A percentile compares a stretch with the other conserved stretches of the same genome.
phyloP scores from a whole-genome alignment of 352 stramenopile genomes.

The Globisporangium cederbergense region DNA sequence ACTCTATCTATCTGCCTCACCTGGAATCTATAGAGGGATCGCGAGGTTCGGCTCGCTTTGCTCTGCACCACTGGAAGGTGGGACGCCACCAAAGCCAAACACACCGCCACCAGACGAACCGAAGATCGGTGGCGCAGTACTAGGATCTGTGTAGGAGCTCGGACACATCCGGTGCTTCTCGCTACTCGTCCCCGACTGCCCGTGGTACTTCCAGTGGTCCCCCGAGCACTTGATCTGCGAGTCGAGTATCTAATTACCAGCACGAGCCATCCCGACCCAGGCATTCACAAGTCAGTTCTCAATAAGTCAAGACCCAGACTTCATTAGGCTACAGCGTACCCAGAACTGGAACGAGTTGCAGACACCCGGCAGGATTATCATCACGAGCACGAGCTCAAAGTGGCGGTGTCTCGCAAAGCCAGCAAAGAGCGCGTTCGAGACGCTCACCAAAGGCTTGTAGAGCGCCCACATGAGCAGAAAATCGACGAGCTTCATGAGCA shows the following conservation, averaged over 20 bases:
- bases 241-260: conserved; percentile 45
- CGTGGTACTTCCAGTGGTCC: conserved; percentile 38
- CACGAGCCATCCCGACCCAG: background rate
- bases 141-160: background rate
- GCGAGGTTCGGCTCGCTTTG: conserved; percentile 17
- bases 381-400: conserved; percentile 70
- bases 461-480: conserved; percentile 38
- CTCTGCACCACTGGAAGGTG: background rate
- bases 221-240: conserved; percentile 56
- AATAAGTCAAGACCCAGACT: no score
- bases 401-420: conserved; percentile 58
- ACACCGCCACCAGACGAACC: background rate
- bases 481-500: conserved; percentile 53
- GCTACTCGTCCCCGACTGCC: conserved; percentile 16
- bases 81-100: background rate
- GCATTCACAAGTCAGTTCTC: no score
- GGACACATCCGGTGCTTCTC: conserved; percentile 37
- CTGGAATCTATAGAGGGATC: conserved; percentile 9
- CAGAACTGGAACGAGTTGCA: conserved; percentile 77
- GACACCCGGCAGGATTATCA: conserved; percentile 68
- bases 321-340: conserved; percentile 20
- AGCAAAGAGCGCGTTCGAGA: conserved; percentile 47
- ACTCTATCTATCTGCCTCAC: no score
- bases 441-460: conserved; percentile 40
- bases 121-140: conserved; percentile 1